Evolutionary conservation across 2,329 filamentous ascomycete genomes (phyloP).

Genomic region (Sclerotinia minor): DNA sequence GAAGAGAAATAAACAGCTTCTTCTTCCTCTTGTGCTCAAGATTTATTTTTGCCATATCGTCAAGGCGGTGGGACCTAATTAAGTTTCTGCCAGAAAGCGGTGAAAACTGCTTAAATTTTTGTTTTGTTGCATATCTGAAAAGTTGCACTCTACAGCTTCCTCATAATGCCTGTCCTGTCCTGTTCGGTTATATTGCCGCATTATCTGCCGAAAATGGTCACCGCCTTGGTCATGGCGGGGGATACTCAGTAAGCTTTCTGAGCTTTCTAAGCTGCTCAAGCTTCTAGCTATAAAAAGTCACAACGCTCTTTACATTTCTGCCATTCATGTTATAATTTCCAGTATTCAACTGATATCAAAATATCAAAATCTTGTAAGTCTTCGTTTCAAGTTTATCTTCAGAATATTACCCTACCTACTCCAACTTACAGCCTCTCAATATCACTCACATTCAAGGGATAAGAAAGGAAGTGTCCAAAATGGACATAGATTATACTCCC

Average conservation of each 20-base stretch:
- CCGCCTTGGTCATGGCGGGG: neutral
- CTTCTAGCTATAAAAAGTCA: neutral
- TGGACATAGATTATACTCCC: constrained; percentile 21
- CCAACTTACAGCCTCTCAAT: neutral
- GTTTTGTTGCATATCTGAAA: too few relatives aligned
- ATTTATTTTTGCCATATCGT: constrained; percentile 2
- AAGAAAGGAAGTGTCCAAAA: neutral
- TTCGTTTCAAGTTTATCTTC: neutral
- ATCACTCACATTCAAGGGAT: neutral
- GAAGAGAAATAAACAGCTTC: neutral
- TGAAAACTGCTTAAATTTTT: neutral
- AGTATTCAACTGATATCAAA: neutral
- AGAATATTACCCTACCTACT: neutral
- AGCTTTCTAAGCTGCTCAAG: neutral
- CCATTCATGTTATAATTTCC: neutral
- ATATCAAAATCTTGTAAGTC: neutral
- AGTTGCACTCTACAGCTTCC: too few relatives aligned
- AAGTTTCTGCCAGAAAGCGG: neutral
- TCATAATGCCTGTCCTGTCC: too few relatives aligned
- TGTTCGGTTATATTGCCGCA: neutral
- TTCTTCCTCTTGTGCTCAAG: neutral
- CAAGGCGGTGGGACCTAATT: constrained; percentile 4
- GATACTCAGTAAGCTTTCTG: neutral
- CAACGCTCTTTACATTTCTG: neutral
- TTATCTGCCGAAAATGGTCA: neutral